phyloP scores from a whole-genome alignment of 768 basidiomycete genomes.

The Suillus alpinus region DNA sequence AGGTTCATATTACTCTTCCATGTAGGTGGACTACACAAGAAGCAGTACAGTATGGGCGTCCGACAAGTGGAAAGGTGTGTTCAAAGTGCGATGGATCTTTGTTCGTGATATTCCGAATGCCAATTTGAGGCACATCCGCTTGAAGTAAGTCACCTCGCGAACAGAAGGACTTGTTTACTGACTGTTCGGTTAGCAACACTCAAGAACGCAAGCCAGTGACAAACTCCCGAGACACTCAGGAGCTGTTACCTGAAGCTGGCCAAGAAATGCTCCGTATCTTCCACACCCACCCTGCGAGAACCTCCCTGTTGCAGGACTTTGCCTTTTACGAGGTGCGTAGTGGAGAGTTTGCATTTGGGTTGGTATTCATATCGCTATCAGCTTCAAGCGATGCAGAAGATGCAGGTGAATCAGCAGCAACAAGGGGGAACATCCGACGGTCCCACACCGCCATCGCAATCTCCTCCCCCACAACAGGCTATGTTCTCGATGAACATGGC shows the following conservation, averaged over 20 bases:
- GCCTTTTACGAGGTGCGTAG: slow-evolving; percentile 80
- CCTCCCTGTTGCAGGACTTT: slow-evolving; percentile 90
- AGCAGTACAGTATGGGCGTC: slow-evolving; percentile 98
- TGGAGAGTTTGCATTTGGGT: background rate
- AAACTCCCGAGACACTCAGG: slow-evolving; percentile 96
- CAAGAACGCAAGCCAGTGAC: slow-evolving; percentile 98
- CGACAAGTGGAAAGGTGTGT: slow-evolving; percentile 99
- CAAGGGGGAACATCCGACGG: slow-evolving; percentile 23
- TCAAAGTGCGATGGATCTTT: slow-evolving; percentile 97
- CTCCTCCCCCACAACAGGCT: slow-evolving; percentile 42
- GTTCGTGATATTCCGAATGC: slow-evolving; percentile 94
- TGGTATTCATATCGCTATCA: slow-evolving; percentile 25
- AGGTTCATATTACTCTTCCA: slow-evolving; percentile 3
- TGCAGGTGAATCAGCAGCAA: slow-evolving; percentile 26
- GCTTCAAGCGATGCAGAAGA: slow-evolving; percentile 87
- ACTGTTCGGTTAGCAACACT: slow-evolving; percentile 68
- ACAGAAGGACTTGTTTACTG: slow-evolving; percentile 4
- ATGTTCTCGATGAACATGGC: slow-evolving; percentile 37
- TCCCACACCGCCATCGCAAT: slow-evolving; percentile 36
- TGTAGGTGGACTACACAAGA: slow-evolving; percentile 84
- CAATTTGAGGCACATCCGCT: slow-evolving; percentile 82
- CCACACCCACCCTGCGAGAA: slow-evolving; percentile 88
- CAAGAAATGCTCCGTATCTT: slow-evolving; percentile 97
- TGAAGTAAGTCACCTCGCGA: slow-evolving; percentile 49
- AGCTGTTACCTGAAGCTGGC: slow-evolving; percentile 92